A percentile compares a stretch with the other conserved stretches of the same genome.
These are phyloP conservation scores for Sporothrix schenckii DNA, from an alignment of 2,329 filamentous ascomycete genomes.

Conservation along the genomic window DNA sequence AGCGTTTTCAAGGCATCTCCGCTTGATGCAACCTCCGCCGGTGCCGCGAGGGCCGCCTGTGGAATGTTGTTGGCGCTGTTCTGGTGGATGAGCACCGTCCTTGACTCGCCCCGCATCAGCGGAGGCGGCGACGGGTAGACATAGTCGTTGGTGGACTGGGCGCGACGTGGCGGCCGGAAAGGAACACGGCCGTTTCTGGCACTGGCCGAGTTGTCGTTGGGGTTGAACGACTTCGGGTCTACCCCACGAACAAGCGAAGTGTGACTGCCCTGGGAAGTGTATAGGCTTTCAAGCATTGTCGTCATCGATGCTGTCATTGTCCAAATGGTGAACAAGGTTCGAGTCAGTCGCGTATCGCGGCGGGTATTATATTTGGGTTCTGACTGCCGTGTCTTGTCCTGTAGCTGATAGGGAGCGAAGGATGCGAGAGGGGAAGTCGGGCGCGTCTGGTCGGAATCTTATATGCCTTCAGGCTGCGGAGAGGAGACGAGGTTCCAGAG, in stretches of 20 bases:
- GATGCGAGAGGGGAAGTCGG: background rate
- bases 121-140: constrained; percentile 41
- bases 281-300: constrained; percentile 44
- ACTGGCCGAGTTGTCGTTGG: constrained; percentile 49
- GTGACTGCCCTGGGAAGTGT: constrained; percentile 35
- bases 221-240: constrained; percentile 41
- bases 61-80: constrained; percentile 9
- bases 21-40: background rate
- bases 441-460: background rate
- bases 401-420: constrained; percentile 2
- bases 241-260: constrained; percentile 33
- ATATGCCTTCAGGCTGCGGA: constrained; percentile 7
- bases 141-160: constrained; percentile 54
- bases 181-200: constrained; percentile 44
- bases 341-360: background rate
- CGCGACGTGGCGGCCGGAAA: constrained; percentile 49
- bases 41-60: background rate
- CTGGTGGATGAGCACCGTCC: constrained; percentile 32
- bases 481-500: constrained; percentile 2
- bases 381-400: background rate
- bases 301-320: background rate
- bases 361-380: background rate
- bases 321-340: background rate
- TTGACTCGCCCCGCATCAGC: constrained; percentile 31
- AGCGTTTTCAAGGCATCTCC: background rate